Evolutionary conservation across 176 grass and related monocot species (phyloP).

Genomic region (bread wheat (Triticum aestivum)): DNA sequence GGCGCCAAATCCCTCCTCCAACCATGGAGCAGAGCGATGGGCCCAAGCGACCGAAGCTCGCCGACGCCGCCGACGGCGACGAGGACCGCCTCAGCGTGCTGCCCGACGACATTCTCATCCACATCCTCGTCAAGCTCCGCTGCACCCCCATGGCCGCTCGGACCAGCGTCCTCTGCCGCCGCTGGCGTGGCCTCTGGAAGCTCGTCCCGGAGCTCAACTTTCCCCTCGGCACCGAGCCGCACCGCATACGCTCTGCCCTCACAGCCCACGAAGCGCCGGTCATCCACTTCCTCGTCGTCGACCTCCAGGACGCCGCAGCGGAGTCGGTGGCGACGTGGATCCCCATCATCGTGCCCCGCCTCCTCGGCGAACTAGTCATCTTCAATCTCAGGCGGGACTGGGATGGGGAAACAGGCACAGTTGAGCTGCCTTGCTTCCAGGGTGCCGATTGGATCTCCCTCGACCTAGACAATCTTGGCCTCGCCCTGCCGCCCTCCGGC

Average conservation of each 20-base stretch:
- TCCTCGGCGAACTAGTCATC: background rate
- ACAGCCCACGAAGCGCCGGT: background rate
- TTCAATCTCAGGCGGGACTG: background rate
- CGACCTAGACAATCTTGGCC: background rate
- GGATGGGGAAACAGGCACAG: background rate
- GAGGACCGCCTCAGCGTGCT: no score
- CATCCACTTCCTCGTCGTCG: background rate
- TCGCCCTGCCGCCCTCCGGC: background rate
- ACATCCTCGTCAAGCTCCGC: slow-evolving; percentile 1
- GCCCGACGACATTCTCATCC: background rate
- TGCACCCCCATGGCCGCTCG: background rate
- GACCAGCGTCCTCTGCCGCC: slow-evolving; percentile 25
- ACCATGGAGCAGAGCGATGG: no score
- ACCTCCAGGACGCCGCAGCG: background rate
- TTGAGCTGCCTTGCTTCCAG: background rate
- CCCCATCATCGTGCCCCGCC: background rate
- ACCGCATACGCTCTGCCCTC: background rate
- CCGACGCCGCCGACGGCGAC: no score
- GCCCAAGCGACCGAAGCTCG: no score
- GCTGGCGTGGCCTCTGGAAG: background rate
- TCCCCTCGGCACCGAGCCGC: background rate
- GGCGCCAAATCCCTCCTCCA: no score
- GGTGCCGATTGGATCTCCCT: background rate
- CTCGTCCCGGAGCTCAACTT: slow-evolving; percentile 11
- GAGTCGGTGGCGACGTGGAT: background rate